Conservation (phyloP, 2,329 filamentous ascomycete genomes). For the Coleophoma cylindrospora region DNA sequence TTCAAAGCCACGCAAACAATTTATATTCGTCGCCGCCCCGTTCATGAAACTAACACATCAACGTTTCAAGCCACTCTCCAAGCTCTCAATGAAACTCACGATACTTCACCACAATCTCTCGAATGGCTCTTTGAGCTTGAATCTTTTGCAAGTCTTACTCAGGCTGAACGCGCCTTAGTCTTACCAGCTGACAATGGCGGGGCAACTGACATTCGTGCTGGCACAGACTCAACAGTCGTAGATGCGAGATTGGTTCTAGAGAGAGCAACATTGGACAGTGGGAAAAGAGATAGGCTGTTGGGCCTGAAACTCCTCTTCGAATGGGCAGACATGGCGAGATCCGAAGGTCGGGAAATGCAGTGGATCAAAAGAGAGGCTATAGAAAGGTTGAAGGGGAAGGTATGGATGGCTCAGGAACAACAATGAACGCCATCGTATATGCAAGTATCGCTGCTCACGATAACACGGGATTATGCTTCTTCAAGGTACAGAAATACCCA, state of each 20-base stretch:
- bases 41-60: constrained; percentile 47
- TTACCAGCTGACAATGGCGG: constrained; percentile 37
- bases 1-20: constrained; percentile 60
- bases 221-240: constrained; percentile 52
- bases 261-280: constrained; percentile 37
- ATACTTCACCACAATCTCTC: constrained; percentile 42
- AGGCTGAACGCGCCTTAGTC: constrained; percentile 50
- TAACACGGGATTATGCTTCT: no score
- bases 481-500: no score
- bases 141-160: constrained; percentile 47
- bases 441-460: no score
- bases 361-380: constrained; percentile 54
- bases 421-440: no score
- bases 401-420: constrained; percentile 31
- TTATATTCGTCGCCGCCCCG: constrained; percentile 53
- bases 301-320: constrained; percentile 60
- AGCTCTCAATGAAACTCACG: constrained; percentile 55
- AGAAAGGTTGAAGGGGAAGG: constrained; percentile 45
- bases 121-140: constrained; percentile 59
- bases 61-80: constrained; percentile 59
- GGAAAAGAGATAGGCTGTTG: constrained; percentile 51
- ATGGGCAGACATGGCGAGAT: constrained; percentile 51
- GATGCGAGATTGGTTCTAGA: constrained; percentile 57
- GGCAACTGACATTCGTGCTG: constrained; percentile 37
- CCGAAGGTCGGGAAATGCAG: constrained; percentile 33